Conservation (phyloP, 495 filamentous ascomycete species). For the Neurospora discreta region DNA sequence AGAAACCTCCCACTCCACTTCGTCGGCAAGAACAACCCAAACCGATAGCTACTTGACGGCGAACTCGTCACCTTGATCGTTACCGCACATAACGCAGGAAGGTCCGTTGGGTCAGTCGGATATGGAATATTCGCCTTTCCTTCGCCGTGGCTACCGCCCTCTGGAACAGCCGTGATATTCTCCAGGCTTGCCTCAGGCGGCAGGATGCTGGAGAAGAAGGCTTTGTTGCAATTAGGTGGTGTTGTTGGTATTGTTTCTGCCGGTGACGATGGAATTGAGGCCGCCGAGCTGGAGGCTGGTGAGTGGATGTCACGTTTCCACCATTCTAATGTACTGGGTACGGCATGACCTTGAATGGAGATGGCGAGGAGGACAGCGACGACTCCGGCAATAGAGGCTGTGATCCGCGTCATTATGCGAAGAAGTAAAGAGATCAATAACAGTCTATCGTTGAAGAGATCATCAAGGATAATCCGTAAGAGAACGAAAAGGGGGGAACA, state of each 20-base stretch:
- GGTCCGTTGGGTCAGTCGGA: conserved; percentile 31
- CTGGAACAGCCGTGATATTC: conserved; percentile 17
- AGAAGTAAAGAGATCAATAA: neutral
- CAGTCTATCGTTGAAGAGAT: neutral
- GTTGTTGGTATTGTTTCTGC: neutral
- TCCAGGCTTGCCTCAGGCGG: conserved; percentile 21
- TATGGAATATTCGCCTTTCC: conserved; percentile 28
- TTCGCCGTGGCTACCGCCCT: conserved; percentile 27
- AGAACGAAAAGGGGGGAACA: neutral
- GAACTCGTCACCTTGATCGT: conserved; percentile 36
- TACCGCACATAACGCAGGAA: conserved; percentile 40
- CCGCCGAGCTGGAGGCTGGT: neutral
- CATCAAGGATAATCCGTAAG: neutral
- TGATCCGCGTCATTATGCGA: conserved; percentile 1
- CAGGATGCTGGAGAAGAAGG: conserved; percentile 15
- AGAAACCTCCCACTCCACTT: conserved; percentile 36
- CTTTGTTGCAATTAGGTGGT: conserved; percentile 10
- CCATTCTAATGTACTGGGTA: neutral
- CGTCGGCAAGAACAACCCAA: conserved; percentile 41
- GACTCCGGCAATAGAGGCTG: neutral
- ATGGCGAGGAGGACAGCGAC: neutral
- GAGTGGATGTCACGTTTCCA: neutral
- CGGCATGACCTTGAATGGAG: neutral
- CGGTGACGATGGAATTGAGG: neutral
- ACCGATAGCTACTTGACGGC: conserved; percentile 28